Base-by-base conservation (phyloP, 1,284 basidiomycete genomes). In the Stygiomarasmius scandens region DNA sequence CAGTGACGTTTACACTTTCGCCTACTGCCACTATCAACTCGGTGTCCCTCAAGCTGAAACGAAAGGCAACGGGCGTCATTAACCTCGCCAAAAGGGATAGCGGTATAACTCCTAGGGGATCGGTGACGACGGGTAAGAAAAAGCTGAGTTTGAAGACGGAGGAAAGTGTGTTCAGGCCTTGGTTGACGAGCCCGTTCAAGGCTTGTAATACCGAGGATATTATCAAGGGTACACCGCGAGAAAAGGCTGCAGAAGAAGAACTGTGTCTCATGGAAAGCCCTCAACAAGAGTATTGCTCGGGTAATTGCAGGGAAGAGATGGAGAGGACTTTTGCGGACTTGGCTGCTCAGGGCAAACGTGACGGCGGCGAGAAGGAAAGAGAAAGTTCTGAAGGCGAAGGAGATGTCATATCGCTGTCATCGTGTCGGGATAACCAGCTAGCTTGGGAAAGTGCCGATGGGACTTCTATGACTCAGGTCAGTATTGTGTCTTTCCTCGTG, bases 391-490 rank as follows among this genome's bases (percentile, higher is more conserved):
- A 59, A 16, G 58, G 56, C 24, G 47, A 27, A 63, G 63, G 5
- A 63, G 49, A 23, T 65, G 63, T 51, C 56, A 69, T 73, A n/a
- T 68, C 70, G n/a, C 46, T 74, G 23, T 65, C 70, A 0, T 69
- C 73, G 2, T 68, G 69, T 19, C 71, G 70, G 49, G 73, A 74
- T 55, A 62, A 66, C 51, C 70, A 74, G 55, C 29, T 64, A 20
- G 65, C 71, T 10, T 73, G 71, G 70, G 71, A 73, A 48, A 66
- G 67, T 49, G 54, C 47, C 1, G 62, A 69, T 48, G 71, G 71
- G 8, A 55, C 61, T 8, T 72, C 71, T 1, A 72, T 74, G 71
- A 72, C 72, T 1, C 66, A 68, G 60, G 48, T 29, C 3, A 22
- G 19, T 47, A 6, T 14, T 11, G 11, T 24, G 3, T 11, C 25